A percentile compares a stretch with the other conserved stretches of the same genome.
Conservation (phyloP, 2,329 filamentous ascomycete species). For the Rhynchosporium secalis region DNA sequence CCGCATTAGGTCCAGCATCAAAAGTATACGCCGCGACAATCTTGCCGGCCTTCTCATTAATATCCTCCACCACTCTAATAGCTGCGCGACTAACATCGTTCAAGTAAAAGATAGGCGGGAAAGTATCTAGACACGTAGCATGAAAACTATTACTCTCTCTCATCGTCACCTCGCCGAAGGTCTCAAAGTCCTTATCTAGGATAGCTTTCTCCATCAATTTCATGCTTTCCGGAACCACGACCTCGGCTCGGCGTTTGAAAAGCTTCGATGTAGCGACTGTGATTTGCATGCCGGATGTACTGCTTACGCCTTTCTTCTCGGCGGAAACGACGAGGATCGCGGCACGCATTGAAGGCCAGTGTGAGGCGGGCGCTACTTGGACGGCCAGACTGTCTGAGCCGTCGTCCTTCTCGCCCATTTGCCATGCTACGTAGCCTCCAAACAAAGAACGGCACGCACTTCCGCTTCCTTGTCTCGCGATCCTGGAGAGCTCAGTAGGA, state of each 20-base stretch:
- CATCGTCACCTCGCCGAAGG: constrained; percentile 91
- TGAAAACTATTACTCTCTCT: constrained; percentile 97
- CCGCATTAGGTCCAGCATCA: constrained; percentile 94
- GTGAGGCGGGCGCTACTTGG: constrained; percentile 80
- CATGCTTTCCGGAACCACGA: constrained; percentile 84
- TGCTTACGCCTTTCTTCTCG: constrained; percentile 93
- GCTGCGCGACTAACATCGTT: constrained; percentile 90
- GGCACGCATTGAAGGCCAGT: constrained; percentile 96
- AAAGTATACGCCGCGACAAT: constrained; percentile 93
- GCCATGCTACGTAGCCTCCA: constrained; percentile 95
- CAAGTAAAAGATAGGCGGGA: constrained; percentile 97
- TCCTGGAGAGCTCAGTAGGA: constrained; percentile 79
- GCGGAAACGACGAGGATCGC: constrained; percentile 88
- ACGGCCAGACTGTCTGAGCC: constrained; percentile 87
- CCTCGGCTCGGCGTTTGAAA: constrained; percentile 72
- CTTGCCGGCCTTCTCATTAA: constrained; percentile 78
- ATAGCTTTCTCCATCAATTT: constrained; percentile 81
- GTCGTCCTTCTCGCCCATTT: constrained; percentile 72
- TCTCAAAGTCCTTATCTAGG: constrained; percentile 73
- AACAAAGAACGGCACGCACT: constrained; percentile 92
- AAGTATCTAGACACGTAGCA: constrained; percentile 89
- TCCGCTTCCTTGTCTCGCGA: constrained; percentile 91
- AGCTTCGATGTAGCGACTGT: constrained; percentile 90
- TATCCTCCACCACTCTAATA: constrained; percentile 82
- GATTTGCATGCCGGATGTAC: constrained; percentile 94